phyloP scores from a whole-genome alignment of 1,284 basidiomycete species.

The Trichosporon inkin region DNA sequence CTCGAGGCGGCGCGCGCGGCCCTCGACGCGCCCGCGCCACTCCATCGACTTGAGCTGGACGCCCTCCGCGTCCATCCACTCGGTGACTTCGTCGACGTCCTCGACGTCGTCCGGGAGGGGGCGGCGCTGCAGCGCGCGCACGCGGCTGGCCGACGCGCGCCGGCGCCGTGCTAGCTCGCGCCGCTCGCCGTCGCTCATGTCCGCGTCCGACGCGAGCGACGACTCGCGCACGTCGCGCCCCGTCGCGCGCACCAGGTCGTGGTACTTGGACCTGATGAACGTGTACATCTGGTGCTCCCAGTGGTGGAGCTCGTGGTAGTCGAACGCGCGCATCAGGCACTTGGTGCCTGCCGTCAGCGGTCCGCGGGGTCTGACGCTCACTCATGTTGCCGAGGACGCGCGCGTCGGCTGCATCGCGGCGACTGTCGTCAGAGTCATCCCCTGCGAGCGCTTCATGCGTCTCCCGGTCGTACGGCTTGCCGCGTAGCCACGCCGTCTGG shows the following conservation, averaged over 20 bases:
- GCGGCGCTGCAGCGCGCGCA: conserved; percentile 15
- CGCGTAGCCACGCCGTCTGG: not conserved
- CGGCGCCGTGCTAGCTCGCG: conserved; percentile 12
- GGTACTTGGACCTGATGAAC: conserved; percentile 28
- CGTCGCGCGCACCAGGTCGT: conserved; percentile 31
- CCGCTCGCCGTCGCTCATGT: conserved; percentile 20
- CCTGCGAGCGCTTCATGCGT: conserved; percentile 5
- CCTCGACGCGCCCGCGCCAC: not conserved
- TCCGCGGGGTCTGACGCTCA: not conserved
- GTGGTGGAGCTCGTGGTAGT: conserved; percentile 45
- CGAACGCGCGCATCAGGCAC: conserved; percentile 7
- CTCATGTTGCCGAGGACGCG: conserved; percentile 8
- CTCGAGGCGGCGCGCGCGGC: conserved; percentile 1
- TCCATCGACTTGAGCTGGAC: conserved; percentile 53
- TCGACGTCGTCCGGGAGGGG: conserved; percentile 27
- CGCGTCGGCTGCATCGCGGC: not conserved
- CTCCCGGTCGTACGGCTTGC: conserved; percentile 5
- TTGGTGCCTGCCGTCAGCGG: not conserved
- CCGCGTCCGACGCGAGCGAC: conserved; percentile 13
- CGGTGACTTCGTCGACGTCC: conserved; percentile 70
- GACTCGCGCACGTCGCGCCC: conserved; percentile 10
- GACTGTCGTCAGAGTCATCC: not conserved
- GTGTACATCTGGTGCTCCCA: conserved; percentile 35
- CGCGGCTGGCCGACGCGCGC: conserved; percentile 8
- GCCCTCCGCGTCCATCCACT: conserved; percentile 71